phyloP scores from a whole-genome alignment of 306 rosid genomes.

The Abrus pulchellus region DNA sequence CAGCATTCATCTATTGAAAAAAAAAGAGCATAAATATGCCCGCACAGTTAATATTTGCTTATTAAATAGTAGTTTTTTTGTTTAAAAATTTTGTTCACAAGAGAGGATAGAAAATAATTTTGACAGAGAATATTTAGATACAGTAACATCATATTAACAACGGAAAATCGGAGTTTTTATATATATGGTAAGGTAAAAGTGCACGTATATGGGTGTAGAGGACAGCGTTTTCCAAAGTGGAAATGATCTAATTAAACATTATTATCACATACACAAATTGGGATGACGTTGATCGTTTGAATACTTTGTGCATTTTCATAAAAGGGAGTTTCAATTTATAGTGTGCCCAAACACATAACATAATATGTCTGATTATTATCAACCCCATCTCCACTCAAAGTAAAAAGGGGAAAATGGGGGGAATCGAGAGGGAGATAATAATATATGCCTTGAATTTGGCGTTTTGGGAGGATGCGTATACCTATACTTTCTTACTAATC shows the following conservation, averaged over 20 bases:
- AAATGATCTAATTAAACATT: background rate
- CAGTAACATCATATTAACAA: too few species aligned
- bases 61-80: too few species aligned
- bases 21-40: background rate
- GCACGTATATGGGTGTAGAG: background rate
- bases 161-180: too few species aligned
- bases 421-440: background rate
- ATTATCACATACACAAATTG: background rate
- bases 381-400: background rate
- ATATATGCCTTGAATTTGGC: constrained; percentile 14
- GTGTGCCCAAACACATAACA: background rate
- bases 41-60: too few species aligned
- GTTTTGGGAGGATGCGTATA: background rate
- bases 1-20: background rate
- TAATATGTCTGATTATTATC: too few species aligned
- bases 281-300: background rate
- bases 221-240: background rate
- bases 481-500: background rate
- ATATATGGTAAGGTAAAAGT: background rate
- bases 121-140: background rate
- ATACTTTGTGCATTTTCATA: background rate
- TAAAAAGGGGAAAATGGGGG: background rate
- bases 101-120: background rate
- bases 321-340: background rate
- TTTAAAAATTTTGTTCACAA: background rate